Percentiles rank a stretch among this genome's conserved stretches.
phyloP scores from a whole-genome alignment of 2,329 filamentous ascomycete genomes.

The Calonectria leucothoes region DNA sequence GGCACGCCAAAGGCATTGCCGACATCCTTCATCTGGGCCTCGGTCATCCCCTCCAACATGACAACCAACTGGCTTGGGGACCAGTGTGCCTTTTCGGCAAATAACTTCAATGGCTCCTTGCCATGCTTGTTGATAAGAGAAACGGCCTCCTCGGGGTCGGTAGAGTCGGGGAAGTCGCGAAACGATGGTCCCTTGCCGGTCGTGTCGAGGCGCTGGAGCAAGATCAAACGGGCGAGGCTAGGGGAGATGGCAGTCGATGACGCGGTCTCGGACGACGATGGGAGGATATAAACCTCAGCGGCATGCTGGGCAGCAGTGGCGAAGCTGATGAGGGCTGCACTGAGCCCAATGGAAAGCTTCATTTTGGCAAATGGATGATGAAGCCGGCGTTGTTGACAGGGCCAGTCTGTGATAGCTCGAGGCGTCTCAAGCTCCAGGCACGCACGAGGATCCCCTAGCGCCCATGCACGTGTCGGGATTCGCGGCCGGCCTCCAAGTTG shows the following conservation, averaged over 20 bases:
- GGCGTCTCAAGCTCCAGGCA: conserved; percentile 47
- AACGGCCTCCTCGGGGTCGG: conserved; percentile 61
- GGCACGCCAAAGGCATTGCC: conserved; percentile 49
- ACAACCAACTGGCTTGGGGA: conserved; percentile 67
- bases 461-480: conserved; percentile 43
- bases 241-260: conserved; percentile 59
- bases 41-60: conserved; percentile 67
- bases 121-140: conserved; percentile 71
- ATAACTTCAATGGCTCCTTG: conserved; percentile 62
- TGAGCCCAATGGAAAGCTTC: conserved; percentile 56
- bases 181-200: conserved; percentile 60
- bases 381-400: conserved; percentile 42
- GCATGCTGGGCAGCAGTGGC: conserved; percentile 52
- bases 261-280: conserved; percentile 43
- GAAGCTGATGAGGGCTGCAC: conserved; percentile 52
- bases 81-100: conserved; percentile 50
- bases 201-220: conserved; percentile 67
- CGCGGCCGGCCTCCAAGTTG: conserved; percentile 37
- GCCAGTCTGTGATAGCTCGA: conserved; percentile 42
- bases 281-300: conserved; percentile 67
- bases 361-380: conserved; percentile 50
- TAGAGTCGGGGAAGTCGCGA: conserved; percentile 56
- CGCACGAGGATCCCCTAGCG: conserved; percentile 33
- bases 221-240: conserved; percentile 67
- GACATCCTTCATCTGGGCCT: conserved; percentile 57